phyloP scores from a whole-genome alignment of 1,284 basidiomycete species.

The Cryptococcus floricola region DNA sequence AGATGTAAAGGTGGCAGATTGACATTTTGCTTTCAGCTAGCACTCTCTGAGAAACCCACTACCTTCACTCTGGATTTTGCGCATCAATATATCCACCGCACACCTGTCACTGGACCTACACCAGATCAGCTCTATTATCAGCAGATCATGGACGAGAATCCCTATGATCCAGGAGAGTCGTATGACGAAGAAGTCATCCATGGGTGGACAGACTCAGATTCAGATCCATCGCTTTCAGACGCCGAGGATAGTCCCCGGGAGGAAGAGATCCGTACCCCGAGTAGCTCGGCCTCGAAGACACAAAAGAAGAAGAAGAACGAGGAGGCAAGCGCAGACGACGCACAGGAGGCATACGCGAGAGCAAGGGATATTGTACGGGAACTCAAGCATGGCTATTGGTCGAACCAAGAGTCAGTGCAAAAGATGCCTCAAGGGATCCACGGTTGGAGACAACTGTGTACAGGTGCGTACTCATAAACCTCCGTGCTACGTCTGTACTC shows the following conservation, averaged over 20 bases:
- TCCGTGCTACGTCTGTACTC: not conserved
- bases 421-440: constrained; percentile 11
- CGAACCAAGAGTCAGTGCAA: constrained; percentile 12
- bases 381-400: constrained; percentile 32
- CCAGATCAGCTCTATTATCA: constrained; percentile 30
- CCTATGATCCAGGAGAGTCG: constrained; percentile 27
- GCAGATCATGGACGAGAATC: constrained; percentile 38
- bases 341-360: constrained; percentile 15
- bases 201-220: constrained; percentile 39
- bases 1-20: not conserved
- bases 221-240: constrained; percentile 3
- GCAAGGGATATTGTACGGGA: constrained; percentile 16
- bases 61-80: constrained; percentile 25
- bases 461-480: constrained; percentile 16
- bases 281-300: not conserved
- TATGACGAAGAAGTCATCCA: constrained; percentile 37
- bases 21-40: constrained; percentile 22
- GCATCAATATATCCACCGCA: constrained; percentile 20
- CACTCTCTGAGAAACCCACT: constrained; percentile 22
- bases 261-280: constrained; percentile 18
- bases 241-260: constrained; percentile 11
- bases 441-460: constrained; percentile 33
- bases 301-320: constrained; percentile 4
- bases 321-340: constrained; percentile 3
- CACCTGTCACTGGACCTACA: constrained; percentile 13